Evolutionary conservation across 306 rosid genomes (phyloP), one percentile per base, ranked within the genome.

Genomic region (Trifolium subterraneum): DNA sequence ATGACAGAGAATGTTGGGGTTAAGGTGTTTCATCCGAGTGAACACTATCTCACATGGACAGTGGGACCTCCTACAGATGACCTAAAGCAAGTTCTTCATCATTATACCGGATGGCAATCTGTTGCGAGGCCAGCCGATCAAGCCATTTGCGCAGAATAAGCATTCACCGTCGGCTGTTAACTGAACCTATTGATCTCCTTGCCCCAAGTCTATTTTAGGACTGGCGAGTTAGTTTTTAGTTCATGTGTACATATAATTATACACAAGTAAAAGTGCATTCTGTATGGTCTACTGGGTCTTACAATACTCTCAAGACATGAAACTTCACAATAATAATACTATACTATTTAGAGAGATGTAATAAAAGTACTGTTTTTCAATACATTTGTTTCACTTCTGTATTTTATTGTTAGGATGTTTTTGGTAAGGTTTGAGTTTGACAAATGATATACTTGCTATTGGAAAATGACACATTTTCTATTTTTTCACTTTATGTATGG

Each of bases 91-190:
- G 68, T 84, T 82, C 93, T 95, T 41, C 90, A 78, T 23, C 95
- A 84, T 68, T 85, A 64, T 78, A 82, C 90, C 4, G 98, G 99
- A 81, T 88, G 97, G 87, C 96, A 95, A 73, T 44, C 74, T 71
- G 77, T 88, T 70, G 86, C 81, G 0, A 84, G 80, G n/a, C 98
- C 98, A 18, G 60, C 75, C 36, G 98, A 91, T 84, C 84, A 51
- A 59, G 39, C 67, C 65, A 20, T 61, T 23, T 36, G 83, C 16
- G 10, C 79, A 48, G 63, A 69, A 2, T 44, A 22, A 44, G 23
- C 23, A 61, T 60, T 6, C 55, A 54, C 51, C 44, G 10, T 10
- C 39, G 41, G 64, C 27, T 58, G 48, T 65, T 20, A 39, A 41
- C 48, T 64, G 31, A 64, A 39, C 31, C 39, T 33, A 6, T 38